phyloP scores from a whole-genome alignment of 495 filamentous ascomycete species.

The Aspergillus kassunensis region DNA sequence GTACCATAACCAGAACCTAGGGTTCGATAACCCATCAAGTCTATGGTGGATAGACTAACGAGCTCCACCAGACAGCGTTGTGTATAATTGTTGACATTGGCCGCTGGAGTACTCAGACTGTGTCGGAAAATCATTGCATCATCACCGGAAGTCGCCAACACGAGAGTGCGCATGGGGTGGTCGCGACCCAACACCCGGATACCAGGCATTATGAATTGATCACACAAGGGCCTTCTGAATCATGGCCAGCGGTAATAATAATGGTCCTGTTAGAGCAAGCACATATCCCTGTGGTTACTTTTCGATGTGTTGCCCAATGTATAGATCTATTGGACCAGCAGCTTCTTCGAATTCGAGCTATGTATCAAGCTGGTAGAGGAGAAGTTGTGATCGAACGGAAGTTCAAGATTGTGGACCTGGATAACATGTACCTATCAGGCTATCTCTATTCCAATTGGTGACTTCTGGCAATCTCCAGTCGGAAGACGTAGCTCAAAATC shows the following conservation, averaged over 20 bases:
- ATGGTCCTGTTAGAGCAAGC: neutral
- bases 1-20: conserved; percentile 83
- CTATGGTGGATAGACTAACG: conserved; percentile 53
- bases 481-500: no score
- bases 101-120: conserved; percentile 51
- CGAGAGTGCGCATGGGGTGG: conserved; percentile 79
- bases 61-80: conserved; percentile 88
- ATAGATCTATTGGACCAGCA: no score
- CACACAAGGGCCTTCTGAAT: neutral
- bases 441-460: no score
- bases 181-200: conserved; percentile 50
- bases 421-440: no score
- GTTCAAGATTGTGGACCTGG: no score
- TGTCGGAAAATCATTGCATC: conserved; percentile 82
- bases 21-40: conserved; percentile 69
- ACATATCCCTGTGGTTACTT: no score
- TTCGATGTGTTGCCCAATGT: no score
- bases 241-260: neutral
- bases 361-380: no score
- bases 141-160: conserved; percentile 69
- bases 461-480: no score
- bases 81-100: conserved; percentile 38
- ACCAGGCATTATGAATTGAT: conserved; percentile 30
- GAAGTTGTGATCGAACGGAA: no score
- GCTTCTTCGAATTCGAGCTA: no score